Conservation (phyloP, 208 protist species). For the Blechomonas ayalai region DNA sequence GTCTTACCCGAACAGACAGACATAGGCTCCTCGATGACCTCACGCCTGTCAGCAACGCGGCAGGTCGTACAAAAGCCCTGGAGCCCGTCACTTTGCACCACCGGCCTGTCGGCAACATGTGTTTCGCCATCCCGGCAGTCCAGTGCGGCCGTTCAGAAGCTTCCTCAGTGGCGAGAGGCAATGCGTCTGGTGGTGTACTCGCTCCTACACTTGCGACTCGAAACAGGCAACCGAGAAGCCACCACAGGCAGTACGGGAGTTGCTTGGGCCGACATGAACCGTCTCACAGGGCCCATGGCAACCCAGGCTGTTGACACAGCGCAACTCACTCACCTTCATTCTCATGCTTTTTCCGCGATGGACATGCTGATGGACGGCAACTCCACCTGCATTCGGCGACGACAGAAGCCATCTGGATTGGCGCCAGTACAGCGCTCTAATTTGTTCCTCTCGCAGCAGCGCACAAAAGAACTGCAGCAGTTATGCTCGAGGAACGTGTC, state of each 20-base stretch:
- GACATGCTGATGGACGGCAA: constrained; percentile 77
- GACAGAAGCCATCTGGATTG: constrained; percentile 4
- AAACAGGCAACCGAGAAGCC: constrained; percentile 5
- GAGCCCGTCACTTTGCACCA: too few relatives aligned
- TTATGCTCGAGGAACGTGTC: too few relatives aligned
- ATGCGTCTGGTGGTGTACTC: constrained; percentile 31
- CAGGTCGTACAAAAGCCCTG: too few relatives aligned
- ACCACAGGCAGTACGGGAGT: background rate
- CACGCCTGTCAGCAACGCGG: too few relatives aligned
- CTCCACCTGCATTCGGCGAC: constrained; percentile 39
- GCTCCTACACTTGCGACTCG: constrained; percentile 19
- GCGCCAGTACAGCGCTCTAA: background rate
- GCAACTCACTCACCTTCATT: constrained; percentile 10
- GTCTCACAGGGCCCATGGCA: background rate
- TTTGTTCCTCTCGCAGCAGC: background rate
- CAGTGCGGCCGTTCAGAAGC: background rate
- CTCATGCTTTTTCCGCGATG: constrained; percentile 27
- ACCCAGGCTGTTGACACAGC: constrained; percentile 9
- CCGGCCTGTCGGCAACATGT: too few relatives aligned
- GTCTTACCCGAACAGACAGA: too few relatives aligned
- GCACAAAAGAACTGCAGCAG: background rate
- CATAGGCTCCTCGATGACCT: too few relatives aligned
- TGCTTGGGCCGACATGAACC: background rate
- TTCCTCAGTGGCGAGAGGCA: constrained; percentile 11
- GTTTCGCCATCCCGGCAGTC: too few relatives aligned